phyloP scores from a whole-genome alignment of 2,329 filamentous ascomycete species.

The Claviceps spartinae region DNA sequence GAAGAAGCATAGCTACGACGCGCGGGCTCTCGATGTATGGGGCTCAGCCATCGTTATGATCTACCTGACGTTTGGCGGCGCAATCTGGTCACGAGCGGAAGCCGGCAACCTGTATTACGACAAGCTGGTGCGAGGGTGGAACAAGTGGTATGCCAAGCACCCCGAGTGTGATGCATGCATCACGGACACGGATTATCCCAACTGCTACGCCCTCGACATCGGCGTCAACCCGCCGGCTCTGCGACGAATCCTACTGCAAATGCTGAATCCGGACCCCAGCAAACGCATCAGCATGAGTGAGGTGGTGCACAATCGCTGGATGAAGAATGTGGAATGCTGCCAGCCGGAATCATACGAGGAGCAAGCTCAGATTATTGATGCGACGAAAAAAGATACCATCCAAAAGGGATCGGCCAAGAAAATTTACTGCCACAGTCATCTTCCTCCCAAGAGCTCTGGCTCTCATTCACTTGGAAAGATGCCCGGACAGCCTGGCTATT shows the following conservation, averaged over 20 bases:
- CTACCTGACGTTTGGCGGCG: slow-evolving; percentile 57
- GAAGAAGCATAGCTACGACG: slow-evolving; percentile 53
- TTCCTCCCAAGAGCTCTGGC: slow-evolving; percentile 32
- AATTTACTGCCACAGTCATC: slow-evolving; percentile 46
- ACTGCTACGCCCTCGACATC: slow-evolving; percentile 49
- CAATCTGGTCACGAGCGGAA: slow-evolving; percentile 61
- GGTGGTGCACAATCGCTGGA: slow-evolving; percentile 56
- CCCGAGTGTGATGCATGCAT: slow-evolving; percentile 22
- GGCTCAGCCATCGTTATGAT: slow-evolving; percentile 73
- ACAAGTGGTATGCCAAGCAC: slow-evolving; percentile 48
- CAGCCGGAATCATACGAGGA: slow-evolving; percentile 58
- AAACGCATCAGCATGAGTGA: slow-evolving; percentile 57
- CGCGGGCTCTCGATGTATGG: slow-evolving; percentile 75
- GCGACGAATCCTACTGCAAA: slow-evolving; percentile 58
- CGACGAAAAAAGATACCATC: slow-evolving; percentile 38
- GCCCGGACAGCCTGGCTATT: slow-evolving; percentile 43
- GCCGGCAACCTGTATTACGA: slow-evolving; percentile 45
- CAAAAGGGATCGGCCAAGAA: slow-evolving; percentile 30
- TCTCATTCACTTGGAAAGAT: slow-evolving; percentile 39
- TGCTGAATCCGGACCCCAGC: slow-evolving; percentile 67
- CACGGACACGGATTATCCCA: slow-evolving; percentile 50
- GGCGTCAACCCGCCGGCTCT: slow-evolving; percentile 53
- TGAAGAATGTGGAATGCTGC: slow-evolving; percentile 68
- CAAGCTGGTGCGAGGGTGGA: slow-evolving; percentile 53
- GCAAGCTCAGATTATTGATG: slow-evolving; percentile 45